Conservation (phyloP, 108 stramenopile species). For the Chaetoceros tenuissimus region DNA sequence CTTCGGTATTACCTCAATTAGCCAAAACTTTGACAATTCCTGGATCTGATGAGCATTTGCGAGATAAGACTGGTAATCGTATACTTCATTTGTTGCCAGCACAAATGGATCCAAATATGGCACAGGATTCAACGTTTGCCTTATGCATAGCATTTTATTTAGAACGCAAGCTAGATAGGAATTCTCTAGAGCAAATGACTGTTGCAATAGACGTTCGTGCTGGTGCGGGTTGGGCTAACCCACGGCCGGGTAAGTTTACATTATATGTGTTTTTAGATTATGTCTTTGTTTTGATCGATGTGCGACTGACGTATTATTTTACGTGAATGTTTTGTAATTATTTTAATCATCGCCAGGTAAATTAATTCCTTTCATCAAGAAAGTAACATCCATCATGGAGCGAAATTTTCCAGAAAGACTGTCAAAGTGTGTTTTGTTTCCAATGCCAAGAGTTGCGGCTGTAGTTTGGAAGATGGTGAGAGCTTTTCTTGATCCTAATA, state of each 20-base stretch:
- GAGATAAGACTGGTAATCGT: constrained; percentile 17
- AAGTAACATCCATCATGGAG: constrained; percentile 20
- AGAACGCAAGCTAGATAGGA: constrained; percentile 38
- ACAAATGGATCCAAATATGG: constrained; percentile 42
- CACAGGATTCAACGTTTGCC: constrained; percentile 34
- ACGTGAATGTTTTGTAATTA: too few species aligned
- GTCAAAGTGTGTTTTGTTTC: constrained; percentile 37
- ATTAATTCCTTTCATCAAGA: constrained; percentile 43
- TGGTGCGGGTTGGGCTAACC: constrained; percentile 65
- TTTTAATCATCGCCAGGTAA: too few species aligned
- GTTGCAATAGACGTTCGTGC: constrained; percentile 51
- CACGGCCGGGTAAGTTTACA: too few species aligned
- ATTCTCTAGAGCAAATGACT: constrained; percentile 33
- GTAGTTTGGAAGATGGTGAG: constrained; percentile 47
- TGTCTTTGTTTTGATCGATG: too few species aligned
- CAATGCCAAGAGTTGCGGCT: constrained; percentile 37
- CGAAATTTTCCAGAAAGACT: constrained; percentile 41
- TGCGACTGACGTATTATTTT: too few species aligned
- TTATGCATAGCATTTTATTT: constrained; percentile 50
- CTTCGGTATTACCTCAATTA: neutral
- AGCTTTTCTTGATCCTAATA: constrained; percentile 29
- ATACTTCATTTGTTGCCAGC: constrained; percentile 49
- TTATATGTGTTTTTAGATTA: too few species aligned
- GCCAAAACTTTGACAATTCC: neutral
- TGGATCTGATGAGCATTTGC: constrained; percentile 1